phyloP scores from a whole-genome alignment of 2,329 filamentous ascomycete species.

The Paraconiothyrium sp. region DNA sequence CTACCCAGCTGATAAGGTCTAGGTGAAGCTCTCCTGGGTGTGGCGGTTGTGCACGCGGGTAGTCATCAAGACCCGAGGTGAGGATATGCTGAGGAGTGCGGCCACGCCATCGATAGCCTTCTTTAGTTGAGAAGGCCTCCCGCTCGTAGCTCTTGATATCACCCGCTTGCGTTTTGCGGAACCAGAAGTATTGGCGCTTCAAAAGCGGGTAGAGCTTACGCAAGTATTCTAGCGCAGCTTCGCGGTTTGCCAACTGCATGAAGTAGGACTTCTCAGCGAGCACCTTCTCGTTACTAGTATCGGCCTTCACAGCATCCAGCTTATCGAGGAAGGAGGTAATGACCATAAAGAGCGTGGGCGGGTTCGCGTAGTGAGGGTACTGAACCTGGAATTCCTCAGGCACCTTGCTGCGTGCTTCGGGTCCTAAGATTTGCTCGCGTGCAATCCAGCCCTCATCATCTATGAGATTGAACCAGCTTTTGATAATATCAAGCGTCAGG shows the following conservation, averaged over 20 bases:
- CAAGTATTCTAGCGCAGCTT: slow-evolving; percentile 76
- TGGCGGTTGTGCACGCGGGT: slow-evolving; percentile 90
- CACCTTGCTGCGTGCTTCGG: slow-evolving; percentile 93
- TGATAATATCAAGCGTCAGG: slow-evolving; percentile 81
- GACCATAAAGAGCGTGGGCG: slow-evolving; percentile 91
- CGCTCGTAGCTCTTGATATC: slow-evolving; percentile 93
- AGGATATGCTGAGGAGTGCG: slow-evolving; percentile 86
- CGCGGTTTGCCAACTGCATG: slow-evolving; percentile 72
- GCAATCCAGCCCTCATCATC: slow-evolving; percentile 98
- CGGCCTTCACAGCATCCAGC: slow-evolving; percentile 62
- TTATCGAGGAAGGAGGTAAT: slow-evolving; percentile 86
- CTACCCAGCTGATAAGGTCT: slow-evolving; percentile 95
- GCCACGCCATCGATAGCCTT: slow-evolving; percentile 95
- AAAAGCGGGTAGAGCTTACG: slow-evolving; percentile 84
- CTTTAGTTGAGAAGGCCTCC: slow-evolving; percentile 85
- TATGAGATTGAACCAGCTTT: slow-evolving; percentile 96
- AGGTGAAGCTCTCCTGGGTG: slow-evolving; percentile 96
- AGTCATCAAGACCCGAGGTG: slow-evolving; percentile 95
- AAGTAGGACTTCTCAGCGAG: slow-evolving; percentile 60
- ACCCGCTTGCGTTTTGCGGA: slow-evolving; percentile 88
- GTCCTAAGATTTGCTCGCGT: slow-evolving; percentile 91
- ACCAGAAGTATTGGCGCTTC: slow-evolving; percentile 92
- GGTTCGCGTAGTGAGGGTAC: slow-evolving; percentile 97
- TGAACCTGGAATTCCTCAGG: slow-evolving; percentile 92
- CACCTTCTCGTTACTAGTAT: slow-evolving; percentile 46